Percentiles rank a stretch among this genome's conserved stretches.
phyloP scores from a whole-genome alignment of 1,284 basidiomycete genomes.

The Golubevia sp. region DNA sequence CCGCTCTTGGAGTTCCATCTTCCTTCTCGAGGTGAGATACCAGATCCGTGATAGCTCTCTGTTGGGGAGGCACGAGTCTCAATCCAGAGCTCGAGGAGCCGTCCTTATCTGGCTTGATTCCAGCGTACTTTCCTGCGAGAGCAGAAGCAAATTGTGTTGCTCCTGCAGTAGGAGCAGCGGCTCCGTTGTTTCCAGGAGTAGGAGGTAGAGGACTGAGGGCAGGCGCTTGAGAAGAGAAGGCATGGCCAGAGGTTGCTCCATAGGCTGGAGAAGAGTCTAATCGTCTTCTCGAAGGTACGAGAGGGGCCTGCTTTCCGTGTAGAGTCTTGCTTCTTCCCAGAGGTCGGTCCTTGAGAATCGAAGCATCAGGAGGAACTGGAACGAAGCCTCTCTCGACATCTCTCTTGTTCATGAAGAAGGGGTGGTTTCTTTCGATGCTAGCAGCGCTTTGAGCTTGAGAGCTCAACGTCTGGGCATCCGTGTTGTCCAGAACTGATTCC shows the following conservation, averaged over 20 bases:
- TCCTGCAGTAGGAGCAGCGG: neutral
- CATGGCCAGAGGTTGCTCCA: constrained; percentile 14
- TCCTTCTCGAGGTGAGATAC: no score
- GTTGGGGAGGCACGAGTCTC: no score
- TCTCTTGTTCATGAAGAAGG: constrained; percentile 42
- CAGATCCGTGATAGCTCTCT: no score
- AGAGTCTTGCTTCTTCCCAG: constrained; percentile 41
- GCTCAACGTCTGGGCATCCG: constrained; percentile 33
- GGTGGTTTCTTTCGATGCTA: constrained; percentile 48
- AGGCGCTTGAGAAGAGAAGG: constrained; percentile 40
- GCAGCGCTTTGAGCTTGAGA: constrained; percentile 40
- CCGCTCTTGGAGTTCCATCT: no score
- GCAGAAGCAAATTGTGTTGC: no score
- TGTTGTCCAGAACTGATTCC: constrained; percentile 16
- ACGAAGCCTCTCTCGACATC: constrained; percentile 20
- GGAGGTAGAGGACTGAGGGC: constrained; percentile 41
- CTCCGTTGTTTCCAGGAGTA: constrained; percentile 16
- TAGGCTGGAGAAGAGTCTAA: neutral
- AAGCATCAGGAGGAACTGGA: constrained; percentile 1
- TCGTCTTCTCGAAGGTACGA: constrained; percentile 8
- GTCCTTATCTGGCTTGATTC: no score
- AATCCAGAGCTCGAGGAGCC: no score
- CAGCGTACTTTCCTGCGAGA: no score
- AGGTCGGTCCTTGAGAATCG: constrained; percentile 12
- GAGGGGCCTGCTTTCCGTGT: constrained; percentile 18